Evolutionary conservation across 169 alveolate species (phyloP), one percentile per base, ranked within the genome.

Genomic region (Plasmodium malariae): DNA sequence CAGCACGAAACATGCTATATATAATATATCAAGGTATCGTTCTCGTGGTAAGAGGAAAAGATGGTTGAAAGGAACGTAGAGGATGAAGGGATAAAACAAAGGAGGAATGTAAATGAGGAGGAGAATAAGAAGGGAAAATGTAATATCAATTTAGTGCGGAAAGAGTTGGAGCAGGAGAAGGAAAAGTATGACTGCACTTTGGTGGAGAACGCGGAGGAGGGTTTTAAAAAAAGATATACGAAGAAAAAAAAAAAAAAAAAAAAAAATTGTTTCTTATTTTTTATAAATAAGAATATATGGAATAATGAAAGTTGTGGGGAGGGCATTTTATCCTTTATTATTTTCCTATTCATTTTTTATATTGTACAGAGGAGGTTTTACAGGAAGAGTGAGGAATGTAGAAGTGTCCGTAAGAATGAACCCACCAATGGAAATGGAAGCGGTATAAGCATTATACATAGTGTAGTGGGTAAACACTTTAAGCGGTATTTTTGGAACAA

Each of bases 41-140:
- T 67, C 74, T 32, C 74, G 36, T 67, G 74, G 43, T 19, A 67
- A 49, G 11, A 67, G 74, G 74, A 48, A 67, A 67, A 67, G 28
- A 67, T 67, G 74, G 21, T 30, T 26, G 57, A 48, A 30, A 49
- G 6, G 60, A 36, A 28, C 14, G 28, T 24, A 67, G 40, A 0
- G 57, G 28, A 37, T 40, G 74, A 19, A 67, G 17, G 60, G 37
- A 1, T 49, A 34, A 26, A 28, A n/a, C 1, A 28, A 67, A 3
- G 43, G 5, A 28, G 74, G 14, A 14, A 36, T 49, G 21, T 19
- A 28, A 7, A 17, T 24, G 43, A 55, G 24, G 28, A 37, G 12
- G 74, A 55, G 17, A 48, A 24, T 0, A 1, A 14, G 19, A 48
- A 36, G 14, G 24, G 60, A 21, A 40, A 1, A 30, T 17, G 48